Evolutionary conservation across 805 yeast species (phyloP), one percentile per base, ranked within the genome.

Genomic region (Diddensiella transvaalensis): DNA sequence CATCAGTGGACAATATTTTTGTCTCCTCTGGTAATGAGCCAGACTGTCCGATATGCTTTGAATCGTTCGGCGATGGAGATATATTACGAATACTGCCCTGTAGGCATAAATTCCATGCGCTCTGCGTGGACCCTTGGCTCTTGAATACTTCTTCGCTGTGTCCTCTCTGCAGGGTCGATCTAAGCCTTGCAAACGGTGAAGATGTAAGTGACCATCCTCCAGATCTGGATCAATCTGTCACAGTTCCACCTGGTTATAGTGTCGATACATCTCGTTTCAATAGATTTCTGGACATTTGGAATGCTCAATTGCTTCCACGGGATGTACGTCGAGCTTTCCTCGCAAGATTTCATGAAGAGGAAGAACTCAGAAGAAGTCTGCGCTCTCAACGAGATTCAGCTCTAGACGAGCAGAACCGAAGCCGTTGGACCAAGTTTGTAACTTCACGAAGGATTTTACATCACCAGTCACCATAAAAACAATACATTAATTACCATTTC

Each of bases 71-170:
- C 50, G 75, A 76, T 41, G 83, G 79, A 8, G 91, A 86, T 42
- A 59, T 64, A 3, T 61, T 70, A 1, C 75, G 95, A 48, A 88
- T 88, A 0, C 70, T 87, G 38, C 76, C 87, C 8, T 87, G 96
- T 68, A 86, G 87, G 6, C 96, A 87, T 67, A 88, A 82, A 4
- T 87, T 83, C 75, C 96, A 87, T 60, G 76, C 84, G 8, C 81
- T 75, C 4, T 87, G 96, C 63, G 76, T 87, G 44, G 93, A 86
- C 59, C 90, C 90, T 1, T 87, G 95, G 95, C 70, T 87, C 29
- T 79, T 78, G 3, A 78, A 79, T 55, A 70, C 89, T 53, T 76
- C 87, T 44, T 87, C 88, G 0, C 83, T 85, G 59, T 87, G 96
- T 63, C 95, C 96, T 5, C 78, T 84, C 71, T 87, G 96, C 66